phyloP scores from a whole-genome alignment of 2,329 filamentous ascomycete genomes.

The Graphilbum fragrans region DNA sequence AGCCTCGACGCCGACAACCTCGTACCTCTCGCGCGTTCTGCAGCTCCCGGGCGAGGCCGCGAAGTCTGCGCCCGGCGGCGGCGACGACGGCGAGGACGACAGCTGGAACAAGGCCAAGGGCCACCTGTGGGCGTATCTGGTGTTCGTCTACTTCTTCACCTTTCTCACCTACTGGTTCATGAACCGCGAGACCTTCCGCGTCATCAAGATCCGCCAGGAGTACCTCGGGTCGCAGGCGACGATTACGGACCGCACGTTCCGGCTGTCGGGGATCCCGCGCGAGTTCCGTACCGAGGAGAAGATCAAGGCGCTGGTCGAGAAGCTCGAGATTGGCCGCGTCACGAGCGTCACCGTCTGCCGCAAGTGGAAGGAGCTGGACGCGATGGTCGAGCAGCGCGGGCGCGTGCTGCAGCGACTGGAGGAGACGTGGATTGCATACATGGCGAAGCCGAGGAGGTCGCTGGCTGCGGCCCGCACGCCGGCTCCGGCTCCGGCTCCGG shows the following conservation, averaged over 20 bases:
- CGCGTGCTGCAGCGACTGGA: slow-evolving; percentile 61
- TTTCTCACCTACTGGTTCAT: slow-evolving; percentile 72
- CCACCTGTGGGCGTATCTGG: slow-evolving; percentile 84
- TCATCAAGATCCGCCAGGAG: slow-evolving; percentile 77
- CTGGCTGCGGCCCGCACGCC: background rate
- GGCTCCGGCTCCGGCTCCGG: background rate
- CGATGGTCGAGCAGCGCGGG: slow-evolving; percentile 56
- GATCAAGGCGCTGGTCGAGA: slow-evolving; percentile 79
- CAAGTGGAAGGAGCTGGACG: slow-evolving; percentile 75
- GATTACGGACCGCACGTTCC: slow-evolving; percentile 89
- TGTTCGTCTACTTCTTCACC: slow-evolving; percentile 93
- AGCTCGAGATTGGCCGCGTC: slow-evolving; percentile 78
- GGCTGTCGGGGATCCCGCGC: slow-evolving; percentile 73
- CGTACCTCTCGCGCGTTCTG: background rate
- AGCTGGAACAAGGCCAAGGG: slow-evolving; percentile 22
- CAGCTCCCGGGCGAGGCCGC: background rate
- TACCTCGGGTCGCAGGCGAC: slow-evolving; percentile 90
- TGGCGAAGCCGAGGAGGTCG: slow-evolving; percentile 34
- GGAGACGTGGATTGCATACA: slow-evolving; percentile 66
- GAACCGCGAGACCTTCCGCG: slow-evolving; percentile 67
- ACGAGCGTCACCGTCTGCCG: slow-evolving; percentile 78
- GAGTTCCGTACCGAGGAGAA: slow-evolving; percentile 70
- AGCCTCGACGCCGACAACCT: background rate
- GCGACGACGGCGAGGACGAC: slow-evolving; percentile 15
- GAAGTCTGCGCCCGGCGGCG: background rate